These are phyloP conservation scores for Thielaviopsis populi DNA, from an alignment of 2,329 filamentous ascomycete genomes.

Conservation along the genomic window DNA sequence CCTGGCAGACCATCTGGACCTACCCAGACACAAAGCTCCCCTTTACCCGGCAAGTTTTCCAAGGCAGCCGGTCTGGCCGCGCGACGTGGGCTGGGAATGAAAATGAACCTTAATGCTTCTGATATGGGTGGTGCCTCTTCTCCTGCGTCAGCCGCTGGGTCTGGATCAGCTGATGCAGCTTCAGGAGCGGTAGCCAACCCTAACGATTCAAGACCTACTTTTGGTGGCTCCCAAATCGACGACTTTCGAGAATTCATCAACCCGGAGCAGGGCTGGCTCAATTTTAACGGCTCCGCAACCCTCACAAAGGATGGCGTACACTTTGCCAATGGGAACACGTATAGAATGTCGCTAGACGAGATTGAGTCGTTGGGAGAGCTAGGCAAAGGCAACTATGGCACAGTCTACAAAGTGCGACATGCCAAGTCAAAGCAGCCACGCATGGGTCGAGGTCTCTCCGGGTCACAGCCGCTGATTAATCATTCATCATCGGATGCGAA, in stretches of 20 bases:
- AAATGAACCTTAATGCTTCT: slow-evolving; percentile 8
- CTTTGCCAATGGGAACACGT: slow-evolving; percentile 77
- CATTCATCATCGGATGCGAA: slow-evolving; percentile 26
- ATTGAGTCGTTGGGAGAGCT: slow-evolving; percentile 86
- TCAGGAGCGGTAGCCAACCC: slow-evolving; percentile 10
- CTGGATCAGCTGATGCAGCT: slow-evolving; percentile 17
- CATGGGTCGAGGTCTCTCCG: slow-evolving; percentile 43
- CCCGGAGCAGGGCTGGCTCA: slow-evolving; percentile 77
- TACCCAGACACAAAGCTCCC: not conserved
- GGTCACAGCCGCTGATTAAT: slow-evolving; percentile 27
- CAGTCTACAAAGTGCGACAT: slow-evolving; percentile 91
- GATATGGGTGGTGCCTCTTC: not conserved
- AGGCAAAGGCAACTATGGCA: slow-evolving; percentile 96
- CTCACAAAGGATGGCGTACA: slow-evolving; percentile 83
- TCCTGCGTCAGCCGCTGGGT: slow-evolving; percentile 17
- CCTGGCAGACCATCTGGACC: not conserved
- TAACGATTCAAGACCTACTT: slow-evolving; percentile 24
- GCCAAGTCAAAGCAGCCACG: slow-evolving; percentile 46
- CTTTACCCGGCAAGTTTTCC: not conserved
- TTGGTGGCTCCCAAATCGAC: slow-evolving; percentile 36
- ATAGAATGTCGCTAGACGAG: slow-evolving; percentile 90
- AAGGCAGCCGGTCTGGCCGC: slow-evolving; percentile 41
- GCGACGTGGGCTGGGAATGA: slow-evolving; percentile 44
- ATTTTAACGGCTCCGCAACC: slow-evolving; percentile 82
- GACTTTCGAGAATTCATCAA: slow-evolving; percentile 71